phyloP scores from a whole-genome alignment of 1,139 yeast genomes.

The Saccharomycopsis crataegensis region DNA sequence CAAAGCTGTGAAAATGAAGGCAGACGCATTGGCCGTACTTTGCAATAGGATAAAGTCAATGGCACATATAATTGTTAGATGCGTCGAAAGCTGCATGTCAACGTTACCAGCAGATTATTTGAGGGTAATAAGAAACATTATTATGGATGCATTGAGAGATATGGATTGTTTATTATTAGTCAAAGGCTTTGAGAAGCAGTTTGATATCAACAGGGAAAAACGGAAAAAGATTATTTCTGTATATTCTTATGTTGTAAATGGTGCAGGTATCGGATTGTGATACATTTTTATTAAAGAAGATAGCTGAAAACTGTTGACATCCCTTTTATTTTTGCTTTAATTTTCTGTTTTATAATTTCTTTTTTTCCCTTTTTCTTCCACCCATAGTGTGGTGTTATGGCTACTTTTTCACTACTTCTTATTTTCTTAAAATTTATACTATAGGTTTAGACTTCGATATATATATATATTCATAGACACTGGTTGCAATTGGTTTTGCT shows the following conservation, averaged over 20 bases:
- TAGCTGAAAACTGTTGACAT: no score
- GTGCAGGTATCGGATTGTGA: conserved; percentile 24
- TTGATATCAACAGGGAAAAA: conserved; percentile 22
- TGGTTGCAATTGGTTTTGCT: no score
- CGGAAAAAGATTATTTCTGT: conserved; percentile 24
- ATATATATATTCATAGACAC: no score
- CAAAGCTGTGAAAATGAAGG: not conserved
- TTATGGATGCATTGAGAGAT: conserved; percentile 24
- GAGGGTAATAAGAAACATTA: conserved; percentile 23
- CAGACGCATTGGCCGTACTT: conserved; percentile 4
- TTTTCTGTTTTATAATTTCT: no score
- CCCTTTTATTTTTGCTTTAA: no score
- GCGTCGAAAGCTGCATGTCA: conserved; percentile 23
- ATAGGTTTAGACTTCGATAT: no score
- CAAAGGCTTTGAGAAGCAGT: conserved; percentile 23
- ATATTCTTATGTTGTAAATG: conserved; percentile 25
- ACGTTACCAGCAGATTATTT: conserved; percentile 24
- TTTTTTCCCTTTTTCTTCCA: no score
- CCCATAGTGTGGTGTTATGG: no score
- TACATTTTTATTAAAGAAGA: not conserved
- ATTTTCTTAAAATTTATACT: no score
- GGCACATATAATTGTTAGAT: conserved; percentile 23
- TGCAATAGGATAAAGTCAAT: conserved; percentile 21
- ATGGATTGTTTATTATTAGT: conserved; percentile 25
- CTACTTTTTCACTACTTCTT: no score